Evolutionary conservation across 2,329 filamentous ascomycete genomes (phyloP), one percentile per base, ranked within the genome.

Genomic region (Delphinella strobiligena): DNA sequence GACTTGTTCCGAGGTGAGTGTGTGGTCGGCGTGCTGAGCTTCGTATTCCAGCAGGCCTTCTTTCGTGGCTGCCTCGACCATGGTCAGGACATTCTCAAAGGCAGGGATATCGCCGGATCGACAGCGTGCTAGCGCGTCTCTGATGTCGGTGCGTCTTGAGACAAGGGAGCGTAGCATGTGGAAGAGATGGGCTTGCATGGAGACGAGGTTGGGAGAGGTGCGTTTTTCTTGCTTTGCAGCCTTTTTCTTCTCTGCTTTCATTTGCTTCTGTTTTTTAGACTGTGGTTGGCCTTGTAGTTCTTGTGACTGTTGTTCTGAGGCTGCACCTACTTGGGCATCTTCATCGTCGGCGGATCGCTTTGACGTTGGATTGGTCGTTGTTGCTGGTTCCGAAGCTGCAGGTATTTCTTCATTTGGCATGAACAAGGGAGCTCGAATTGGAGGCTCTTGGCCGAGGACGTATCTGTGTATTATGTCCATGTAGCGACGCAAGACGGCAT

Each of bases 121-220:
- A 12, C 71, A 74, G 45, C 69, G 69, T 1, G 85, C 88, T 2
- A 98, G 71, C n/a, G 80, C 75, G 55, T 96, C 86, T 22, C 91
- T 76, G 22, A 96, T 78, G 49, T 91, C 73, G 17, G 84, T 88
- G 60, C 95, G 83, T 45, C 71, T 73, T 2, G 78, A 69, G 24
- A 98, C 78, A 17, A 96, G 73, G 22, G 89, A 79, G 12, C 89
- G 75, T 16, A 96, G 72, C 18, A 98, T 73, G 58, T 93, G 83
- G 68, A 98, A 98, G 32, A 95, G 74, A 60, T 98, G 91, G 1
- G 86, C 78, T 60, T 96, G 88, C 71, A 95, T 84, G 24, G 78
- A 78, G 9, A 74, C 69, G 35, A 94, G 67, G 58, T 91, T 45
- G 4, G 55, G 68, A 17, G 72, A 70, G 3, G 55, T 58, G 64